Evolutionary conservation across 1,284 basidiomycete species (phyloP), one percentile per base, ranked within the genome.

Genomic region (Malassezia slooffiae): DNA sequence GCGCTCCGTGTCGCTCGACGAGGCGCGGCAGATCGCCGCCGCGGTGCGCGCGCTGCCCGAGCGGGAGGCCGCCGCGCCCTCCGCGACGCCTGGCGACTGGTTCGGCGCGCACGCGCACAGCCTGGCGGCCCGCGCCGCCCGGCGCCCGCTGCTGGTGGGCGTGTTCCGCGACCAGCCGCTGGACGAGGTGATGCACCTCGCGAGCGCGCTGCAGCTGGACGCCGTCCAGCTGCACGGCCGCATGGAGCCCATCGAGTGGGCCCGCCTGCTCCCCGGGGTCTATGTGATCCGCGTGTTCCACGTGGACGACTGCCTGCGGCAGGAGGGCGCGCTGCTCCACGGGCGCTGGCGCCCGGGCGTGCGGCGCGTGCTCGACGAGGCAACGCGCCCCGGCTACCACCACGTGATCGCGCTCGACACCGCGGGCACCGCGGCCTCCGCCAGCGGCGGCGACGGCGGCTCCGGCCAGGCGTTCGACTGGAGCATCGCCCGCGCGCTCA

Each of bases 111-210:
- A 58, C 4, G 58, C 54, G 26, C 34, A 43, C 21, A 44, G 43
- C 20, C 46, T 68, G 13, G 49, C 54, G 2, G 52, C 55, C 20
- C 47, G 44, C 4, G 35, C 45, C n/a, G 41, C 47, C 9, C 47
- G 51, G 10, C 45, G 51, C 19, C 65, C 67, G 9, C 52, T 70
- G 16, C 31, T 62, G n/a, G 58, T 64, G 7, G 67, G 67, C 12
- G 65, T 70, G 9, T 70, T 70, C 51, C 57, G 65, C 17, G 54
- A 70, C 32, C 67, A 67, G 43, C 27, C 58, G 15, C 45, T 70
- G 3, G 50, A 53, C 19, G 59, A 70, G 39, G 57, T 70, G 3
- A 52, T 54, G 9, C 19, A 32, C 17, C 45, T 43, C 8, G 59
- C 62, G 0, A 38, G 45, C 27, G 32, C 35, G 32, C 57, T 68